Conservation (phyloP, 805 yeast genomes). For the Grigorovia transvaalensis region DNA sequence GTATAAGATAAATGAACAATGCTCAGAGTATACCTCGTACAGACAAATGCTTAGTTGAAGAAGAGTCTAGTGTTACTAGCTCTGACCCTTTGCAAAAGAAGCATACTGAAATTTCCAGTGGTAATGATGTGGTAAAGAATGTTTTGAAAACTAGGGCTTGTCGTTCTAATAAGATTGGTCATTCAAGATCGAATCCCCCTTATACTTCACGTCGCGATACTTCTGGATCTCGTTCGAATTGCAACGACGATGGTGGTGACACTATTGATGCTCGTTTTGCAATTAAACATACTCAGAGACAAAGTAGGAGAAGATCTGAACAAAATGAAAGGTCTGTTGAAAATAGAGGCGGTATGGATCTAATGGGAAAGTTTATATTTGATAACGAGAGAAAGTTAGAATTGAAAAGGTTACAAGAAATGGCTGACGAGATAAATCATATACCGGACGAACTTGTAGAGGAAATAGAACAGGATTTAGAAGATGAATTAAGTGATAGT, state of each 20-base stretch:
- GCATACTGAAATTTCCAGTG: too few relatives aligned
- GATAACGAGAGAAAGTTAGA: slow-evolving; percentile 13
- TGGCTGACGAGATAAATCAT: slow-evolving; percentile 13
- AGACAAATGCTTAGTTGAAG: too few relatives aligned
- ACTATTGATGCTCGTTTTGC: not conserved
- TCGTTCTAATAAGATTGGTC: not conserved
- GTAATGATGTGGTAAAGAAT: not conserved
- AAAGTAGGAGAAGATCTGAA: not conserved
- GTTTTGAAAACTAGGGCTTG: not conserved
- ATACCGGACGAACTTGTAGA: slow-evolving; percentile 15
- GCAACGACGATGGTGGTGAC: not conserved
- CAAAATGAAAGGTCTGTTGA: slow-evolving; percentile 1
- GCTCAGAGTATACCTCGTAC: too few relatives aligned
- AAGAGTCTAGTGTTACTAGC: too few relatives aligned
- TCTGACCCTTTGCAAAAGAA: too few relatives aligned
- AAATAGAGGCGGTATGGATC: slow-evolving; percentile 19
- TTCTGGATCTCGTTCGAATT: too few relatives aligned
- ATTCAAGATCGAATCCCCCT: too few relatives aligned
- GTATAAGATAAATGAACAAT: too few relatives aligned
- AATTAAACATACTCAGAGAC: not conserved
- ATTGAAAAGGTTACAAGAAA: slow-evolving; percentile 5
- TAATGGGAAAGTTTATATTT: slow-evolving; percentile 24
- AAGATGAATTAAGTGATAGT: slow-evolving; percentile 3
- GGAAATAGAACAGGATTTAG: slow-evolving; percentile 1
- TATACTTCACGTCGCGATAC: too few relatives aligned